Evolutionary conservation across 2,329 filamentous ascomycete genomes (phyloP), one percentile per base, ranked within the genome.

Genomic region (Diaporthe capsici): DNA sequence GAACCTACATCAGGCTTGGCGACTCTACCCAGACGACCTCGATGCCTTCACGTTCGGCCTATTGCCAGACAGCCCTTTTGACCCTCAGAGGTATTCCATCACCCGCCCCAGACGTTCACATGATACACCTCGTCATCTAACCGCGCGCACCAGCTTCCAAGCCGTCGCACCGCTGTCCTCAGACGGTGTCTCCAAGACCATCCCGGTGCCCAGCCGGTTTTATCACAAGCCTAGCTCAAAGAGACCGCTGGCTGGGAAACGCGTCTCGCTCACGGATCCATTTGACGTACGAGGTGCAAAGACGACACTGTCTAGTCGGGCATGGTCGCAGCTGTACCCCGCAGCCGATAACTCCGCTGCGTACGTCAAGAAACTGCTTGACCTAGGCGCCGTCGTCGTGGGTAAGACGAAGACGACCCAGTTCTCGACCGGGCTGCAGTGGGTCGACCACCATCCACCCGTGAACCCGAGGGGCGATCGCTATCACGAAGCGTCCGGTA

Each of bases 371-470:
- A 84, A 85, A 2, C 82, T 94, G 0, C 85, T 93, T 4, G 87
- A 91, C 72, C 86, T 90, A 3, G 92, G 93, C 0, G 92, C 90
- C 0, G 82, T 90, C 12, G 80, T 90, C 15, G 83, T 91, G 0
- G 89, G 89, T 4, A 90, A 90, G 82, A 88, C 87, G 31, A 90
- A 88, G 77, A 85, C 86, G 3, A 84, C 86, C 1, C 87, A 89
- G 76, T 86, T 90, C 39, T 49, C 60, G 8, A 58, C 74, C 25
- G 74, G 63, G 22, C 20, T 13, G 7, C 74, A 72, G 10, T 77
- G 76, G 76, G 76, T 83, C 7, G 81, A 83, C 53, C 78, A 78
- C 34, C 81, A 79, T 17, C 75, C 78, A 3, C 79, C 81, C 0
- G 80, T 79, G n/a, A 82, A 82, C 73, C 81, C 81, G 4, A 78